Percentiles rank a stretch among this genome's conserved stretches.
Evolutionary conservation across 2,329 filamentous ascomycete genomes (phyloP).

Genomic region (Myriosclerotinia curreyana): DNA sequence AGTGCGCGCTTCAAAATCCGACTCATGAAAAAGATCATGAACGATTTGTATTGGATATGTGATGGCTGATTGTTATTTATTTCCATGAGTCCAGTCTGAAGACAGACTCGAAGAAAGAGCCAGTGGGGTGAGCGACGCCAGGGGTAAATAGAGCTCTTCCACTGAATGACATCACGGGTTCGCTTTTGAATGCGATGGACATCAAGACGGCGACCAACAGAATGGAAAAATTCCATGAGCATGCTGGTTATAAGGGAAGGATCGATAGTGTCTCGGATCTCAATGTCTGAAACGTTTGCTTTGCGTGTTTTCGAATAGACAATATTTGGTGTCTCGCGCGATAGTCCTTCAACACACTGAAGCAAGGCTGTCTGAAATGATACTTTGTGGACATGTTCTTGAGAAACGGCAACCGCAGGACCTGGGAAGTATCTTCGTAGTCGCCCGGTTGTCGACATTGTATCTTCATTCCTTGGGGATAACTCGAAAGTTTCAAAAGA

Average conservation of each 20-base stretch:
- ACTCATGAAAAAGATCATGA: slow-evolving; percentile 49
- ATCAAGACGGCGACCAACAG: slow-evolving; percentile 39
- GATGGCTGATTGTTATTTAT: background rate
- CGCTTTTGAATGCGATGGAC: slow-evolving; percentile 47
- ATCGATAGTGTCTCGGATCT: slow-evolving; percentile 49
- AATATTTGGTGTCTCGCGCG: slow-evolving; percentile 21
- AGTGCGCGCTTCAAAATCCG: slow-evolving; percentile 38
- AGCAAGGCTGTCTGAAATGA: slow-evolving; percentile 30
- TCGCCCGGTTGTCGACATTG: slow-evolving; percentile 42
- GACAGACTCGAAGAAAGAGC: slow-evolving; percentile 52
- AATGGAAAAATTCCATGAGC: slow-evolving; percentile 45
- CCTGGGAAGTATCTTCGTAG: slow-evolving; percentile 48
- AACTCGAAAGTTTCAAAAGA: slow-evolving; percentile 48
- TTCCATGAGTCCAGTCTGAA: slow-evolving; percentile 41
- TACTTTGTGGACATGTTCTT: background rate
- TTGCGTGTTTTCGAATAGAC: slow-evolving; percentile 15
- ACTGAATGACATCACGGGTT: slow-evolving; percentile 54
- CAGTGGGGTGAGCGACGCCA: slow-evolving; percentile 55
- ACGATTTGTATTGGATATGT: slow-evolving; percentile 47
- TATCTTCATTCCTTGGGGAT: slow-evolving; percentile 42
- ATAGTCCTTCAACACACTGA: slow-evolving; percentile 24
- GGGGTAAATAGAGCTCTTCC: slow-evolving; percentile 38
- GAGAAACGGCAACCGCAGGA: slow-evolving; percentile 28
- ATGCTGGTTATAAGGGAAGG: slow-evolving; percentile 53
- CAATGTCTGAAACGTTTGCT: slow-evolving; percentile 41